phyloP scores from a whole-genome alignment of 352 stramenopile species.

The Phytophthora brassicae region DNA sequence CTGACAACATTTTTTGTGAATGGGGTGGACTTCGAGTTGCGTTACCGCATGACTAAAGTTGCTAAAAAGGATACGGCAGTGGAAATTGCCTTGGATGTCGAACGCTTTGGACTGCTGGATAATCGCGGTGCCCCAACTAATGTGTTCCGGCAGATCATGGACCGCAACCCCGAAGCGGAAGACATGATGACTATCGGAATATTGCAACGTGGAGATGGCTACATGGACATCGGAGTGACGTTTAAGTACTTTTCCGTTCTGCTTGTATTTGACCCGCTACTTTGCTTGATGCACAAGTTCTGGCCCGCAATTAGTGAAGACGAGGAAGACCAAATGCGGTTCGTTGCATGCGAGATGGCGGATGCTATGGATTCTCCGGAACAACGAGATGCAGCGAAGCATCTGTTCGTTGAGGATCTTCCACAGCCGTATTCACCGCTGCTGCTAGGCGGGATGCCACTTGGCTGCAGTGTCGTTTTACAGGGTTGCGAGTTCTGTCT shows the following conservation, averaged over 20 bases:
- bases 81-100: conserved; percentile 47
- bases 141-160: conserved; percentile 74
- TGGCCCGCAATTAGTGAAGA: conserved; percentile 68
- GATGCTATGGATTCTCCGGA: conserved; percentile 55
- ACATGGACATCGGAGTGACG: conserved; percentile 55
- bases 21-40: conserved; percentile 49
- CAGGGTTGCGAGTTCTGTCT: conserved; percentile 75
- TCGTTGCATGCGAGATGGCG: conserved; percentile 54
- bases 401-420: conserved; percentile 61
- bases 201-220: conserved; percentile 46
- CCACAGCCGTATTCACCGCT: conserved; percentile 72
- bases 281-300: conserved; percentile 55
- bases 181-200: conserved; percentile 58
- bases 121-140: conserved; percentile 64
- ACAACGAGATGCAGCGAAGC: conserved; percentile 40
- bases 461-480: conserved; percentile 56
- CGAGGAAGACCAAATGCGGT: conserved; percentile 72
- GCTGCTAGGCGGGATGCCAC: conserved; percentile 52
- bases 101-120: conserved; percentile 72
- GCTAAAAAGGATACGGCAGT: conserved; percentile 41
- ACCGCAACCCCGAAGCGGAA: conserved; percentile 65
- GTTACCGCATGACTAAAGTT: conserved; percentile 50
- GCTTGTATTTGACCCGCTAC: conserved; percentile 76
- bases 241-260: conserved; percentile 72
- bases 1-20: conserved; percentile 63